Percentiles rank a stretch among this genome's conserved stretches.
phyloP scores from a whole-genome alignment of 768 basidiomycete species.

The Glaciozyma antarctica region DNA sequence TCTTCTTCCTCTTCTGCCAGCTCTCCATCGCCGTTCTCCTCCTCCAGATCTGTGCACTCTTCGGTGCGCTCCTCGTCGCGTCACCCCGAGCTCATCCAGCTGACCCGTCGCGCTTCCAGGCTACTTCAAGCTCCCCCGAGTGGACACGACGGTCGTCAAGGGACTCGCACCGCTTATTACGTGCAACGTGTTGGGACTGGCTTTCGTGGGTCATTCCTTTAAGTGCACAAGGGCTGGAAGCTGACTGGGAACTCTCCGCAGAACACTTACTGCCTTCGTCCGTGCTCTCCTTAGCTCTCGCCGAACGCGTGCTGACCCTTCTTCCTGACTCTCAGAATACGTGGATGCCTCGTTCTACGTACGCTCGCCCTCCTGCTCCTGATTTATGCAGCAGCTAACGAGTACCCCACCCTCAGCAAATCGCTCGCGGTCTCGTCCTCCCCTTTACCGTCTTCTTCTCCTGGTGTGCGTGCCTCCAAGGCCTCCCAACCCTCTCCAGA shows the following conservation, averaged over 20 bases:
- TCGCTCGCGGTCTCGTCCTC: conserved; percentile 84
- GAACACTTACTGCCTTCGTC: conserved; percentile 35
- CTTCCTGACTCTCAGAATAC: conserved; percentile 51
- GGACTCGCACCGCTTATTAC: conserved; percentile 65
- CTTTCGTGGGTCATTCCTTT: conserved; percentile 13
- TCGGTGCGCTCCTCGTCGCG: conserved; percentile 23
- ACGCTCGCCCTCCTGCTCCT: background rate
- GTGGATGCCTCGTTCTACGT: conserved; percentile 85
- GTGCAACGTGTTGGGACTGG: conserved; percentile 68
- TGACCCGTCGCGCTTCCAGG: conserved; percentile 40
- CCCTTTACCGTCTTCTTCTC: conserved; percentile 90
- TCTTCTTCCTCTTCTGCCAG: conserved; percentile 79
- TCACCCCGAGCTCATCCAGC: background rate
- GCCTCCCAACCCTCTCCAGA: too few species aligned
- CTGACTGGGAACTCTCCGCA: background rate
- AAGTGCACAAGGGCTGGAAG: background rate
- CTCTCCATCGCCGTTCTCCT: conserved; percentile 68
- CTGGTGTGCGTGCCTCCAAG: conserved; percentile 41
- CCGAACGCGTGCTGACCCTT: conserved; percentile 52
- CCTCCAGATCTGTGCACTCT: conserved; percentile 47
- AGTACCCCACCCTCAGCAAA: conserved; percentile 46
- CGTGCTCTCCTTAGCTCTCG: conserved; percentile 22
- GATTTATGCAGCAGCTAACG: too few species aligned
- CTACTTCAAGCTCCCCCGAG: conserved; percentile 56
- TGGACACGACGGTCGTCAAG: conserved; percentile 58